Base-by-base conservation (phyloP, 345 rosid genomes). In the Microcos paniculata region DNA sequence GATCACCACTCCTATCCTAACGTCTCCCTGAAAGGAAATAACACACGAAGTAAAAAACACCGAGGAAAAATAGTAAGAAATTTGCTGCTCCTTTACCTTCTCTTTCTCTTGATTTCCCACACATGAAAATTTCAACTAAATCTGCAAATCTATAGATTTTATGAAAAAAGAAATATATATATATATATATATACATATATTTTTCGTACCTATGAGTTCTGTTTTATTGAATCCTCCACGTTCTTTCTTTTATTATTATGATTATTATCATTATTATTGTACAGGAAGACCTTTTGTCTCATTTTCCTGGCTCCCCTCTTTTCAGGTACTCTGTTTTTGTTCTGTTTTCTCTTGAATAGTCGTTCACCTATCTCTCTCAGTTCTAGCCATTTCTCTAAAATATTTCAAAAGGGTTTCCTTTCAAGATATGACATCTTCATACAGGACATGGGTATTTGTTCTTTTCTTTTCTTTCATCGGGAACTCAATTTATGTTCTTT, bases 361-460 rank as follows among this genome's bases (percentile, higher is more conserved):
- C 43, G 7, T 26, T 77, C 33, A 3, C 57, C 62, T 24, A 1
- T 63, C 33, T 81, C 51, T 43, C 42, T 55, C 49, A n/a, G 42
- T 56, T 53, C 53, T 64, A 6, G 13, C 61, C 7, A 12, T 73
- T 57, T 59, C 71, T 43, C 53, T 81, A n/a, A 31, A 46, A 53
- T 72, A 28, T 67, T 24, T 70, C 62, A 23, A 45, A 46, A 57
- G 63, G 59, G 24, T 31, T 63, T 58, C 3, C 1, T 62, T 16
- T 45, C 40, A 4, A 53, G 73, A 13, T 19, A 84, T 88, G 87
- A 42, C 48, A 62, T 12, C 63, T 76, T 49, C 62, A 21, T 61
- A 68, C 67, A 75, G 28, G 5, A 31, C 59, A 5, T 76, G 75
- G n/a, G 18, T 73, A 61, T 76, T 56, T 12, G 46, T 75, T 6